A percentile compares a stretch with the other conserved stretches of the same genome.
phyloP scores from a whole-genome alignment of 495 filamentous ascomycete genomes.

The Hypoxylon crocopeplum region DNA sequence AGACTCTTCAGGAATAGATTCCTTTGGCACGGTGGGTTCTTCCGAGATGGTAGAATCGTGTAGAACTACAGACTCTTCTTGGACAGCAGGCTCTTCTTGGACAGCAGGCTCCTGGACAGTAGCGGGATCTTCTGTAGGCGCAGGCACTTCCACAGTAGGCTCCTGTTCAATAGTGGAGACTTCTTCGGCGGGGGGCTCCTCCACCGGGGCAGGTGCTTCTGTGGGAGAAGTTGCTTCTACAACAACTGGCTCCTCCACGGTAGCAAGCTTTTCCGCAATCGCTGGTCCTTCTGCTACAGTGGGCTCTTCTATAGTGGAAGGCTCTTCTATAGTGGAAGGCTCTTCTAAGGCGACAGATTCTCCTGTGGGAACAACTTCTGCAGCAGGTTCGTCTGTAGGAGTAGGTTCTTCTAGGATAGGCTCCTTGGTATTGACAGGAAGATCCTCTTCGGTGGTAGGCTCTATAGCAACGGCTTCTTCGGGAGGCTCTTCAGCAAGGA shows the following conservation, averaged over 20 bases:
- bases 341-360: constrained; percentile 14
- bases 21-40: no score
- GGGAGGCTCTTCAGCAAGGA: no score
- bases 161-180: not conserved
- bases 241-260: not conserved
- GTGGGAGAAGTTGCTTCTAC: not conserved
- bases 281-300: no score
- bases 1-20: no score
- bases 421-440: constrained; percentile 31
- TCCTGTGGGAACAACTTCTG: constrained; percentile 11
- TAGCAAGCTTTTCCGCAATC: no score
- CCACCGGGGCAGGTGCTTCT: not conserved
- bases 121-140: not conserved
- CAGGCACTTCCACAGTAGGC: not conserved
- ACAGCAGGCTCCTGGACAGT: not conserved
- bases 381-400: no score
- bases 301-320: no score
- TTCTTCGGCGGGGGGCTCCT: constrained; percentile 1
- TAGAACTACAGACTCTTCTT: not conserved
- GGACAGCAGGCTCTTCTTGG: not conserved
- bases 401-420: constrained; percentile 4
- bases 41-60: not conserved
- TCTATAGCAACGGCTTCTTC: not conserved
- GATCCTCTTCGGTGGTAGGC: constrained; percentile 15
- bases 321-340: constrained; percentile 28